These are phyloP conservation scores for Clitocybe nebularis DNA, from an alignment of 1,284 basidiomycete genomes.

Conservation along the genomic window DNA sequence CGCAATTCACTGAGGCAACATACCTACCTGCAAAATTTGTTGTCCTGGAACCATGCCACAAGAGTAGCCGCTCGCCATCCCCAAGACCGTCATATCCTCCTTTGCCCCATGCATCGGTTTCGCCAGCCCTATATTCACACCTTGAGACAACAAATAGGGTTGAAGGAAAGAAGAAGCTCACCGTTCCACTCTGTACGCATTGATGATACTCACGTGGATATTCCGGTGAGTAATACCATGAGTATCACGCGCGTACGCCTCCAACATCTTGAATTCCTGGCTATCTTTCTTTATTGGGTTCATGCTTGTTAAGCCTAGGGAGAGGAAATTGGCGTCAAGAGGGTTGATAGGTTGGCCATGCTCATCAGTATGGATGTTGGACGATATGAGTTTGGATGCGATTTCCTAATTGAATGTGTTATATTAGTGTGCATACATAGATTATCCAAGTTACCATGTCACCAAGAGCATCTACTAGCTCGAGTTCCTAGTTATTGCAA, in stretches of 20 bases:
- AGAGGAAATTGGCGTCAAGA: conserved; percentile 54
- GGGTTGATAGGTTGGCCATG: conserved; percentile 50
- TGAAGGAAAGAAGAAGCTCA: conserved; percentile 15
- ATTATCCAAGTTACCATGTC: conserved; percentile 44
- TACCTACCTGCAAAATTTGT: conserved; percentile 57
- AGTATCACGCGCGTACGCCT: conserved; percentile 50
- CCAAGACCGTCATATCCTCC: conserved; percentile 40
- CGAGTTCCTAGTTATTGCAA: conserved; percentile 44
- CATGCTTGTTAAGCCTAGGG: conserved; percentile 51
- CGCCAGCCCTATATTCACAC: conserved; percentile 32
- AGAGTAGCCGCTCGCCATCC: conserved; percentile 51
- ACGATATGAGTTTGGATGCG: conserved; percentile 53
- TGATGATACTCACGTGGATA: conserved; percentile 38
- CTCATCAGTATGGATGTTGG: conserved; percentile 34
- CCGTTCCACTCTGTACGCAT: conserved; percentile 59
- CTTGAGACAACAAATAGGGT: not conserved
- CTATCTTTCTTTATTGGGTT: conserved; percentile 39
- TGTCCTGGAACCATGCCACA: conserved; percentile 66
- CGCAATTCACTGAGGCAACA: not conserved
- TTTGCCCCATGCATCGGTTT: conserved; percentile 50
- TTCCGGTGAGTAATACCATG: conserved; percentile 52
- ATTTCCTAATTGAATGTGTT: conserved; percentile 38
- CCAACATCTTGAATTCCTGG: conserved; percentile 47
- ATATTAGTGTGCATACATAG: conserved; percentile 6
- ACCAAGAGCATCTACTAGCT: conserved; percentile 62